A percentile compares a stretch with the other conserved stretches of the same genome.
phyloP scores from a whole-genome alignment of 2,329 filamentous ascomycete genomes.

The Trichoderma semiorbis region DNA sequence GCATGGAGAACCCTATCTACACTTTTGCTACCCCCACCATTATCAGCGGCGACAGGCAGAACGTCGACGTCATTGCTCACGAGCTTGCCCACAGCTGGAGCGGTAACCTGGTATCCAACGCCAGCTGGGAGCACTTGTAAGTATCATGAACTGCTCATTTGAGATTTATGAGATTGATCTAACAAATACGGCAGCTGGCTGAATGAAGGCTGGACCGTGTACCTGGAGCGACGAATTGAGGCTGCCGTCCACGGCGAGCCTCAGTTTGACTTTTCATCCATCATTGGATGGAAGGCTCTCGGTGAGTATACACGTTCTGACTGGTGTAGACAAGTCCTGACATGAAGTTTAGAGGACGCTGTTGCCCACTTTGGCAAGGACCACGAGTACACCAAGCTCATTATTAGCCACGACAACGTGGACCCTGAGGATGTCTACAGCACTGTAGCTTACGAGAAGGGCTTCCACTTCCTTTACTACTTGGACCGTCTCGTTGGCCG shows the following conservation, averaged over 20 bases:
- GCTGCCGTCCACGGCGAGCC: constrained; percentile 75
- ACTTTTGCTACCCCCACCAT: constrained; percentile 95
- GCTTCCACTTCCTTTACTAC: constrained; percentile 89
- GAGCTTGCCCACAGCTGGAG: constrained; percentile 78
- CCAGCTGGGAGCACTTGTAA: constrained; percentile 77
- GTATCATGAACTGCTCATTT: constrained; percentile 25
- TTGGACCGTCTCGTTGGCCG: constrained; percentile 83
- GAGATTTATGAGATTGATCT: not conserved
- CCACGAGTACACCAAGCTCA: constrained; percentile 89
- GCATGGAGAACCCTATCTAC: constrained; percentile 90
- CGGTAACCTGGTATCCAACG: constrained; percentile 77
- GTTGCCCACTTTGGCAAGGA: constrained; percentile 75
- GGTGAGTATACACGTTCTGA: constrained; percentile 37
- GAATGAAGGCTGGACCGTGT: constrained; percentile 87
- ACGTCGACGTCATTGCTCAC: constrained; percentile 94
- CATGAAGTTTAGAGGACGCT: constrained; percentile 58
- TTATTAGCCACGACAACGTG: constrained; percentile 81
- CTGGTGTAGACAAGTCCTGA: constrained; percentile 19
- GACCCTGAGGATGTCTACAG: constrained; percentile 97
- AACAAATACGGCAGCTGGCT: constrained; percentile 49
- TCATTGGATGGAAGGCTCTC: constrained; percentile 91
- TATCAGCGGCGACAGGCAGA: constrained; percentile 85
- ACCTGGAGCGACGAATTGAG: constrained; percentile 82
- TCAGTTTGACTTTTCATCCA: constrained; percentile 89
- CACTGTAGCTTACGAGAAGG: constrained; percentile 91